Percentiles rank a stretch among this genome's conserved stretches.
Conservation (phyloP, 192 early-diverging fungal species). For the Spizellomyces sp. region DNA sequence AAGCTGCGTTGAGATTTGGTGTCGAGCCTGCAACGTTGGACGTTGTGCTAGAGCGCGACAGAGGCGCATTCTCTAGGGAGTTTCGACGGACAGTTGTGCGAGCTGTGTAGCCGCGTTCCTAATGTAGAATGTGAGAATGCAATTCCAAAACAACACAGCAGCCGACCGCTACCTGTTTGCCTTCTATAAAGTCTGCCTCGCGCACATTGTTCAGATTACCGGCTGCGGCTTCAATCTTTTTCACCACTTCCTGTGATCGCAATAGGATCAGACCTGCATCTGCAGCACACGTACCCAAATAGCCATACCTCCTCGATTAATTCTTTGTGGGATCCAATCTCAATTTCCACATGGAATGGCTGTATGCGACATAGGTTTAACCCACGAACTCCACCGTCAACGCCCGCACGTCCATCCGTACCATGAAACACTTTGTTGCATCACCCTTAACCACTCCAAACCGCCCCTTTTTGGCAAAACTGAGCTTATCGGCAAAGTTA, state of each 20-base stretch:
- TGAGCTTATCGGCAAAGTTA: conserved; percentile 41
- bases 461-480: conserved; percentile 45
- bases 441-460: conserved; percentile 49
- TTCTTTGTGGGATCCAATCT: conserved; percentile 36
- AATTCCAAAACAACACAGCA: no score
- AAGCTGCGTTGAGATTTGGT: neutral
- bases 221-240: conserved; percentile 38
- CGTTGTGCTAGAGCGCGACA: no score
- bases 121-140: no score
- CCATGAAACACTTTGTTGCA: conserved; percentile 38
- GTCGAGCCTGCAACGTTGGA: neutral
- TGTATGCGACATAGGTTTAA: neutral
- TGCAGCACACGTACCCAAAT: conserved; percentile 16
- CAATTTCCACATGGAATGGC: conserved; percentile 49
- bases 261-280: neutral
- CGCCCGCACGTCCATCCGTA: neutral
- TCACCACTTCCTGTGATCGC: conserved; percentile 16
- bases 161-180: neutral
- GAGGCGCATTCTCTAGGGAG: neutral
- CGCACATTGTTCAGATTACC: conserved; percentile 27
- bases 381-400: no score
- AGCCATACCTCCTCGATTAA: conserved; percentile 28
- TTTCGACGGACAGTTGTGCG: conserved; percentile 6
- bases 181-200: conserved; percentile 16
- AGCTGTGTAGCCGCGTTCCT: conserved; percentile 26